These are phyloP conservation scores for Scutellaria minor DNA, from an alignment of 257 asterid genomes.

Conservation along the genomic window DNA sequence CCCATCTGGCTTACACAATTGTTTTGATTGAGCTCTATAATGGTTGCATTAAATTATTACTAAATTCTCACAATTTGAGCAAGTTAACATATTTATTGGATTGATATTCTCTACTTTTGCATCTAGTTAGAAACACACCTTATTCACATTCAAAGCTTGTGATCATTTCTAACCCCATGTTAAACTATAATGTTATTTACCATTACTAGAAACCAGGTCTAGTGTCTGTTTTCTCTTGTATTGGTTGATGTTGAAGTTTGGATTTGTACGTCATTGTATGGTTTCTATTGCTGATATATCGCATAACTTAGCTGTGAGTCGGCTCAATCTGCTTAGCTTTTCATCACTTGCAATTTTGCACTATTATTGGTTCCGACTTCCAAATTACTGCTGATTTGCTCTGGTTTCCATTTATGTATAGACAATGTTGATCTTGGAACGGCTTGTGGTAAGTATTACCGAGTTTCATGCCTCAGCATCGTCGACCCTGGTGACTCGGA, in stretches of 20 bases:
- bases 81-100: not conserved
- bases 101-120: not conserved
- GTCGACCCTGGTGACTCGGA: slow-evolving; percentile 84
- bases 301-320: too few relatives aligned
- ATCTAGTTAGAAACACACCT: not conserved
- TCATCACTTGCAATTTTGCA: not conserved
- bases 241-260: not conserved
- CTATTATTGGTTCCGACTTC: not conserved
- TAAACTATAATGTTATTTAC: not conserved
- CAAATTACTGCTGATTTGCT: not conserved
- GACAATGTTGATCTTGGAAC: slow-evolving; percentile 90
- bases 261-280: not conserved
- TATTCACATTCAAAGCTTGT: not conserved
- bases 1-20: not conserved
- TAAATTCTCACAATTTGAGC: too few relatives aligned
- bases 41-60: not conserved
- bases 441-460: slow-evolving; percentile 69
- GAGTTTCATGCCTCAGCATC: slow-evolving; percentile 84
- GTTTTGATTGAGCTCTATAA: slow-evolving; percentile 5
- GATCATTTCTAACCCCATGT: not conserved
- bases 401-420: slow-evolving; percentile 6
- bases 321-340: not conserved
- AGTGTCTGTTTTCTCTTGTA: not conserved
- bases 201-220: not conserved
- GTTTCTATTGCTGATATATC: not conserved